phyloP scores from a whole-genome alignment of 2,329 filamentous ascomycete genomes.

The Didymella segeticola region DNA sequence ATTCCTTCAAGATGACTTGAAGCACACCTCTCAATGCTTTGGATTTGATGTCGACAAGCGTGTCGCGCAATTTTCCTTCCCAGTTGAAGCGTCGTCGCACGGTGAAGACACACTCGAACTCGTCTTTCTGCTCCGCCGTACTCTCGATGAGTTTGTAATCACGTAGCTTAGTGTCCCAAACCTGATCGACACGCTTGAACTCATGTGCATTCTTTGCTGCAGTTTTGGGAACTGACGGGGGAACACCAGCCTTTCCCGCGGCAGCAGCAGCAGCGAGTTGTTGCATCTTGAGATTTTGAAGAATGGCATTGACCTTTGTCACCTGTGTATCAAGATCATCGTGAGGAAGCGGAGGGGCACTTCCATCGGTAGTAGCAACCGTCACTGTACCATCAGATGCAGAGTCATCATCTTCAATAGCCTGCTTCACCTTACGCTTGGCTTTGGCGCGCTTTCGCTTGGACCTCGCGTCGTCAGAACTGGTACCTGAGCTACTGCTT shows the following conservation, averaged over 20 bases:
- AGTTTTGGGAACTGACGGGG: conserved; percentile 25
- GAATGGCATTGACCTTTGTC: conserved; percentile 19
- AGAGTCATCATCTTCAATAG: conserved; percentile 17
- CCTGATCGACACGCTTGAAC: conserved; percentile 73
- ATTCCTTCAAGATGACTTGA: conserved; percentile 73
- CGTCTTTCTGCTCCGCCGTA: conserved; percentile 66
- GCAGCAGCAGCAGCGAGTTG: conserved; percentile 23
- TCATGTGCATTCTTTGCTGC: conserved; percentile 55
- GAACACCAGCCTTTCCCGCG: conserved; percentile 10
- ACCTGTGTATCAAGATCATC: conserved; percentile 26
- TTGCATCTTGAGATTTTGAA: conserved; percentile 24
- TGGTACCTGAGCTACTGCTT: conserved; percentile 23
- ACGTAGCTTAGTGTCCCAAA: conserved; percentile 55
- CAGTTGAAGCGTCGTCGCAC: conserved; percentile 83
- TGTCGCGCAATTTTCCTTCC: conserved; percentile 79
- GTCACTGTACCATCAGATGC: background rate
- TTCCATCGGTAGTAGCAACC: conserved; percentile 2
- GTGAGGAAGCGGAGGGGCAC: conserved; percentile 9
- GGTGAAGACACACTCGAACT: conserved; percentile 80
- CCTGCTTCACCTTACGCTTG: conserved; percentile 22
- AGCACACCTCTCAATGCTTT: conserved; percentile 76
- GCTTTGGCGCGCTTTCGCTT: conserved; percentile 28
- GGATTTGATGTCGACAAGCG: conserved; percentile 84
- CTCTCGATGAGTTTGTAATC: conserved; percentile 74
- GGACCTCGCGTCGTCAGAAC: conserved; percentile 8